These are phyloP conservation scores for Corinectria fuckeliana DNA, from an alignment of 2,329 filamentous ascomycete species.

Conservation along the genomic window DNA sequence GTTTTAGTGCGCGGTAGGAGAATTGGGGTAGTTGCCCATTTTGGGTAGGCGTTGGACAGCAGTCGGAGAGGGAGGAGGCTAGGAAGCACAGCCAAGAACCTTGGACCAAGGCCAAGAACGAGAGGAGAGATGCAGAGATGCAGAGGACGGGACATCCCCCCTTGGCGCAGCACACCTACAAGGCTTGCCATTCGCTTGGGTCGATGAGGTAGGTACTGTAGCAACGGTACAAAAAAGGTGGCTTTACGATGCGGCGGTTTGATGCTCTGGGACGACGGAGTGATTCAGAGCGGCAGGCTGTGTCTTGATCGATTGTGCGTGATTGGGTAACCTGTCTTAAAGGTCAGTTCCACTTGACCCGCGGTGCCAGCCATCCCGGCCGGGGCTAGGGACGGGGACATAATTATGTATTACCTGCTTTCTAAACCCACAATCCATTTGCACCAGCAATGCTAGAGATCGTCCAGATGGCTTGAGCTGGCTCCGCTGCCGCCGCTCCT, in stretches of 20 bases:
- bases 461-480: conserved; percentile 26
- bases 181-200: not conserved
- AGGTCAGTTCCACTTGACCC: not conserved
- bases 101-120: not conserved
- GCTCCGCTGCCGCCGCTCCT: not conserved
- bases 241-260: not conserved
- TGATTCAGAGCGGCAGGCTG: not conserved
- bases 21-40: no score
- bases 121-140: not conserved
- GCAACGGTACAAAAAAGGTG: not conserved
- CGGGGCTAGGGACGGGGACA: no score
- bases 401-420: no score
- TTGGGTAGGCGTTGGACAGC: not conserved
- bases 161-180: not conserved
- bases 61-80: not conserved
- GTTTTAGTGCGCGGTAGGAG: not conserved
- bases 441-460: conserved; percentile 11
- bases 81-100: not conserved
- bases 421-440: not conserved
- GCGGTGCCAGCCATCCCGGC: not conserved
- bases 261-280: not conserved
- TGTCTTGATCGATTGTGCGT: not conserved
- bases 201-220: not conserved
- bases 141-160: not conserved
- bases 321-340: not conserved